phyloP scores from a whole-genome alignment of 441 rosid species.

The Gossypium aridum region DNA sequence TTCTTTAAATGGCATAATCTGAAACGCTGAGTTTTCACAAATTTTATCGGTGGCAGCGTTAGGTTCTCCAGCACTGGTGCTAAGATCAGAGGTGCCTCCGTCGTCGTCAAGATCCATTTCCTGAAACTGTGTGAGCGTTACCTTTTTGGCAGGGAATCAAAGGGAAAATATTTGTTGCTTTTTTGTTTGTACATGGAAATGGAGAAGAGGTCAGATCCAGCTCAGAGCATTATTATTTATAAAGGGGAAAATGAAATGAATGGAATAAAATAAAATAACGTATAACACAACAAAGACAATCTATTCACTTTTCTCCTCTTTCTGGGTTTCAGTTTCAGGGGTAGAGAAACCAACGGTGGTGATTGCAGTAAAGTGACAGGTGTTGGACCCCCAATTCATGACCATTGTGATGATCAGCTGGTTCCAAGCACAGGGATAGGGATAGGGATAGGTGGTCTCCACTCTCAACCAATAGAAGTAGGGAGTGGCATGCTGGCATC shows the following conservation, averaged over 20 bases:
- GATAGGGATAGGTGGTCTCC: neutral
- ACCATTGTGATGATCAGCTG: neutral
- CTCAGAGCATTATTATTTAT: too few species aligned
- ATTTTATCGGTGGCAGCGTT: neutral
- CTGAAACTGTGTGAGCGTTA: neutral
- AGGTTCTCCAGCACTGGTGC: constrained; percentile 33
- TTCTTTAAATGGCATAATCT: constrained; percentile 30
- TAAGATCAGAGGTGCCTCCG: constrained; percentile 34
- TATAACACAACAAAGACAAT: too few species aligned
- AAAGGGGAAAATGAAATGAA: too few species aligned
- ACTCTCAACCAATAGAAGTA: constrained; percentile 5
- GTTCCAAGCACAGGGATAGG: too few species aligned
- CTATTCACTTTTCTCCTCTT: too few species aligned
- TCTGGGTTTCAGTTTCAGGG: neutral
- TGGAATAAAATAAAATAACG: too few species aligned
- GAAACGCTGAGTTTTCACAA: constrained; percentile 21
- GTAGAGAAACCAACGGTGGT: neutral
- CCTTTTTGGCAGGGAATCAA: neutral
- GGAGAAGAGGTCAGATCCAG: too few species aligned
- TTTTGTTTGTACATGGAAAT: neutral
- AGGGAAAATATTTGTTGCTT: neutral
- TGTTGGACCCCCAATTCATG: constrained; percentile 11
- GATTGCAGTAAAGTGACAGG: constrained; percentile 25
- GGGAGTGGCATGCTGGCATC: constrained; percentile 6
- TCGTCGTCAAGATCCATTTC: constrained; percentile 28